Evolutionary conservation across 495 filamentous ascomycete species (phyloP).

Genomic region (Neurospora sp.): DNA sequence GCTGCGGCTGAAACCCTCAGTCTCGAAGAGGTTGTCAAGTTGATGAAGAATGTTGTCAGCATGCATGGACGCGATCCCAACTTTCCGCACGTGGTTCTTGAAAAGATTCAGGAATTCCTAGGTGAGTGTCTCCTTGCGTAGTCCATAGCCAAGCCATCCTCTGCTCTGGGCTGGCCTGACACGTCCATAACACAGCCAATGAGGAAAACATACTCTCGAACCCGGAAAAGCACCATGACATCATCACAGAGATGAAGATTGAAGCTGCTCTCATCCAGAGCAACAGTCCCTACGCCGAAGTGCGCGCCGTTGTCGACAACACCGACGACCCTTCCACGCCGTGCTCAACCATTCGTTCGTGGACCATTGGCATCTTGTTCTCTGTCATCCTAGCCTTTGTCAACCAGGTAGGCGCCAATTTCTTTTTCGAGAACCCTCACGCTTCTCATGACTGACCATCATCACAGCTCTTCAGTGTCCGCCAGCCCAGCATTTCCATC

Average conservation of each 20-base stretch:
- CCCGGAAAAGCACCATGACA: constrained; percentile 25
- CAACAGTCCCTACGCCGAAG: constrained; percentile 39
- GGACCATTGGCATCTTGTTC: constrained; percentile 30
- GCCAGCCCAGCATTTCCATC: constrained; percentile 28
- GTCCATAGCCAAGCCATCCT: not conserved
- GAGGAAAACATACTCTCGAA: constrained; percentile 21
- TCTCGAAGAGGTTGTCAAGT: constrained; percentile 15
- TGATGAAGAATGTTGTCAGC: constrained; percentile 17
- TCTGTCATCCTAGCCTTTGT: constrained; percentile 27
- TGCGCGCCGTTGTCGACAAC: constrained; percentile 39
- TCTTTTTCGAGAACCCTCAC: not conserved
- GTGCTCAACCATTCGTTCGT: constrained; percentile 29
- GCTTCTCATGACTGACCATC: not conserved
- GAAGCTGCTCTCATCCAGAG: constrained; percentile 32
- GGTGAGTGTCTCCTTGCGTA: not conserved
- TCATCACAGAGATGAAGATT: constrained; percentile 35
- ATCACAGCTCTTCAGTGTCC: constrained; percentile 26
- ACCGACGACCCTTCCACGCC: constrained; percentile 31
- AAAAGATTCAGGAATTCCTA: constrained; percentile 18
- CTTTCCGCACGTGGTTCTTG: constrained; percentile 17
- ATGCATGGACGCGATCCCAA: constrained; percentile 23
- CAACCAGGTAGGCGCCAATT: constrained; percentile 14
- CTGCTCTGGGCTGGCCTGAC: not conserved
- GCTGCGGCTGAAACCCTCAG: constrained; percentile 14
- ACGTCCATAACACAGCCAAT: constrained; percentile 15